phyloP scores from a whole-genome alignment of 345 rosid species.

The Eucalyptus curtisii region DNA sequence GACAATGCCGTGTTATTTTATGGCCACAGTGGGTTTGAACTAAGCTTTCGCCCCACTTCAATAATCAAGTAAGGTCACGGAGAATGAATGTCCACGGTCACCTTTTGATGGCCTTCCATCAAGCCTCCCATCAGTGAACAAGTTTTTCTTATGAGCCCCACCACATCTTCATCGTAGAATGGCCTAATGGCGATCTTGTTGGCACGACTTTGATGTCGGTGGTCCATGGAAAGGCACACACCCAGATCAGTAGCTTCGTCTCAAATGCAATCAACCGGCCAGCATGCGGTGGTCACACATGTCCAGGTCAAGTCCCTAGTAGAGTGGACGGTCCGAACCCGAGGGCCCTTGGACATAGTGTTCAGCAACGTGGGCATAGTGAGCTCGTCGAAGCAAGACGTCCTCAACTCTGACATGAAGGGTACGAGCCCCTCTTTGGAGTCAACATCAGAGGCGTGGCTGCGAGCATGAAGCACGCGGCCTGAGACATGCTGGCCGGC shows the following conservation, averaged over 20 bases:
- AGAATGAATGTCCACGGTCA: not conserved
- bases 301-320: not conserved
- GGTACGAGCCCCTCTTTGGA: not conserved
- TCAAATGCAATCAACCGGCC: conserved; percentile 13
- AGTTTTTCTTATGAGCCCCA: not conserved
- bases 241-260: conserved; percentile 9
- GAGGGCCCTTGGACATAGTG: conserved; percentile 14
- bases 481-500: conserved; percentile 6
- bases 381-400: not conserved
- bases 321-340: not conserved
- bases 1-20: not conserved
- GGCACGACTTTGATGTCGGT: not conserved
- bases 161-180: not conserved
- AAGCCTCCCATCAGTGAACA: not conserved
- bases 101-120: not conserved
- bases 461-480: conserved; percentile 9
- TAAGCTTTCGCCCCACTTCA: not conserved
- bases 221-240: not conserved
- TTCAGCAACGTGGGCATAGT: conserved; percentile 18
- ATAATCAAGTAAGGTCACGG: not conserved
- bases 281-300: not conserved
- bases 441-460: conserved; percentile 3
- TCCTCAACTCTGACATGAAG: conserved; percentile 1
- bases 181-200: not conserved
- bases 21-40: not conserved